A percentile compares a stretch with the other conserved stretches of the same genome.
Conservation (phyloP, 441 rosid genomes). For the Bocquillonia castaneifolia region DNA sequence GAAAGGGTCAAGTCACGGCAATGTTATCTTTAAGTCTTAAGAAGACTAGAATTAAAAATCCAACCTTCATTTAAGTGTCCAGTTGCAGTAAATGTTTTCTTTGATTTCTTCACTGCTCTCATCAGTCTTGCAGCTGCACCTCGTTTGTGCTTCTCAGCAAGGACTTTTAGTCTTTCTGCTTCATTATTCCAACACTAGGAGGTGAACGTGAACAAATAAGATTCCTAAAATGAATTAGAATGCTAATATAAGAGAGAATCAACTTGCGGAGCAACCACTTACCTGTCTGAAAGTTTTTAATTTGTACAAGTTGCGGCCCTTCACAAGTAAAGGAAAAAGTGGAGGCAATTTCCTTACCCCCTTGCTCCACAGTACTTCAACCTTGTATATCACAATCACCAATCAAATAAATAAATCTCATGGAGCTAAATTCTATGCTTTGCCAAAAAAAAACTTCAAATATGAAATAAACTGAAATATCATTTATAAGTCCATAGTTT, state of each 20-base stretch:
- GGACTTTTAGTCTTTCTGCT: slow-evolving; percentile 43
- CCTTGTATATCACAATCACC: slow-evolving; percentile 30
- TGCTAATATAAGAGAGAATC: slow-evolving; percentile 8
- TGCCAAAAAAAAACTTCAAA: background rate
- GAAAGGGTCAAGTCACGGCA: too few species aligned
- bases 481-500: background rate
- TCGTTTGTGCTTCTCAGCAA: slow-evolving; percentile 56
- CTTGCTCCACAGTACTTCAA: slow-evolving; percentile 64
- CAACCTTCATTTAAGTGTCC: slow-evolving; percentile 24
- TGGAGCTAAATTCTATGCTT: background rate
- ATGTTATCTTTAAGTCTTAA: slow-evolving; percentile 4
- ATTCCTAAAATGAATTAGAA: slow-evolving; percentile 2
- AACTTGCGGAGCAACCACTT: background rate
- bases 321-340: slow-evolving; percentile 54
- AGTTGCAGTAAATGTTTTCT: slow-evolving; percentile 30
- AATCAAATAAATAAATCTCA: slow-evolving; percentile 10
- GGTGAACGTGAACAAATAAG: slow-evolving; percentile 13
- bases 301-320: slow-evolving; percentile 62
- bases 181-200: slow-evolving; percentile 46
- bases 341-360: slow-evolving; percentile 47
- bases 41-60: background rate
- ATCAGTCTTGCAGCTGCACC: slow-evolving; percentile 53
- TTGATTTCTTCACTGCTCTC: slow-evolving; percentile 35
- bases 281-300: slow-evolving; percentile 55
- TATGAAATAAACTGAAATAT: background rate